Evolutionary conservation across 805 yeast genomes (phyloP), one percentile per base, ranked within the genome.

Genomic region (Sugiyamaella qingdaonensis): DNA sequence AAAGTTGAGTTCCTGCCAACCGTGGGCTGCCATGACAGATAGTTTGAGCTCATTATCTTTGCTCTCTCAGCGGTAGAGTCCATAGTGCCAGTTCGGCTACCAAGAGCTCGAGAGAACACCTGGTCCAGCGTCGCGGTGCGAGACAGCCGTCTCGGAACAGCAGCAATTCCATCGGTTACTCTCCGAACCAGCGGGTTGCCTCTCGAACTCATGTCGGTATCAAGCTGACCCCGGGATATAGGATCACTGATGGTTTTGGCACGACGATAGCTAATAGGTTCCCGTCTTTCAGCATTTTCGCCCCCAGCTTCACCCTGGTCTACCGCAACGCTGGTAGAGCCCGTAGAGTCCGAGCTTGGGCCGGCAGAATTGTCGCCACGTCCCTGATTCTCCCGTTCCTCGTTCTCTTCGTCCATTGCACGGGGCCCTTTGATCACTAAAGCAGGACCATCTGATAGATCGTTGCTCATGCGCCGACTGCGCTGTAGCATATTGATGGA

Each of bases 1-100:
- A 94, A 94, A 0, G 91, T 85, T 0, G 98, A 92, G 68, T 94
- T 94, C 68, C 97, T 79, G 10, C 97, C 98, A 34, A 94, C 78
- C 0, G 94, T 87, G 1, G 98, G 97, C 32, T 78, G 79, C 88
- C 95, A 90, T 0, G 97, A 90, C 21, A 92, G 72, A 61, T 91
- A 94, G 57, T 68, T 68, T 4, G 72, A 58, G 13, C 63, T 62
- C 73, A 70, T 71, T 10, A 45, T 46, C 35, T 51, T 24, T 3
- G 35, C 31, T 9, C 47, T 14, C 14, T 48, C 44, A 27, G 16
- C 46, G 10, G 9, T 33, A 5, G 52, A 45, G 27, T 36, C 52
- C 24, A 43, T 32, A 5, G 52, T 49, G 21, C 16, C 29, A 10
- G 33, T 42, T 19, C 52, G 32, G 29, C 29, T 24, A 24, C 48